Evolutionary conservation across 192 early-diverging fungal species (phyloP), one percentile per base, ranked within the genome.

Genomic region (Coemansia sp.): DNA sequence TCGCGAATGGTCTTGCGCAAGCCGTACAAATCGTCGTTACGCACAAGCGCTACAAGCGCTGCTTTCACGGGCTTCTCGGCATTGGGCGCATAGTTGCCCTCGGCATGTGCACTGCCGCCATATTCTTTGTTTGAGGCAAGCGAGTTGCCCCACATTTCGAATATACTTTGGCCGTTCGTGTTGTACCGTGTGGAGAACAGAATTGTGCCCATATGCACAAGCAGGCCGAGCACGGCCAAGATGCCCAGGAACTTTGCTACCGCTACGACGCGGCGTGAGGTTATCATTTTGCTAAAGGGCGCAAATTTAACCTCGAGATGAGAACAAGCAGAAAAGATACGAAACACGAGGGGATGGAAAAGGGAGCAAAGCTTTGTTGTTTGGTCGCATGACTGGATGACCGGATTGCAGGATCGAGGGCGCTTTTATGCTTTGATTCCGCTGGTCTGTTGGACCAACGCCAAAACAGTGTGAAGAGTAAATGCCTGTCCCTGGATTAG

Each of bases 1-100:
- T 88, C 82, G 7, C 72, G 67, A 6, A 92, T 72, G 0, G 88
- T 61, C 25, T 67, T 65, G 27, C 74, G 74, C 57, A 91, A 64
- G 6, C 71, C 85, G 45, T 82, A 74, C 51, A 88, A 76, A 31
- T 92, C 90, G 19, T 69, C 75, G 82, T 92, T 91, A 52, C 88
- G 72, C 53, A 88, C 87, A 23, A 92, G 65, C 10, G 87, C 84
- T 7, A 90, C 85, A 16, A 91, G 66, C 0, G 85, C 87, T 3
- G 85, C 89, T 10, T 83, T 82, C 1, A 80, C 82, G 1, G 77
- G 77, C 60, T 68, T 61, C 9, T 47, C 51, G 3, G 56, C 58
- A 27, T 61, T 65, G 0, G 71, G 77, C 43, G 60, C 35, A 39
- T 74, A 80, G 43, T 50, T 23, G 57, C 26, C 45, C 4, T 23